These are phyloP conservation scores for Leccinum incarnatum DNA, from an alignment of 768 basidiomycete species.

Conservation along the genomic window DNA sequence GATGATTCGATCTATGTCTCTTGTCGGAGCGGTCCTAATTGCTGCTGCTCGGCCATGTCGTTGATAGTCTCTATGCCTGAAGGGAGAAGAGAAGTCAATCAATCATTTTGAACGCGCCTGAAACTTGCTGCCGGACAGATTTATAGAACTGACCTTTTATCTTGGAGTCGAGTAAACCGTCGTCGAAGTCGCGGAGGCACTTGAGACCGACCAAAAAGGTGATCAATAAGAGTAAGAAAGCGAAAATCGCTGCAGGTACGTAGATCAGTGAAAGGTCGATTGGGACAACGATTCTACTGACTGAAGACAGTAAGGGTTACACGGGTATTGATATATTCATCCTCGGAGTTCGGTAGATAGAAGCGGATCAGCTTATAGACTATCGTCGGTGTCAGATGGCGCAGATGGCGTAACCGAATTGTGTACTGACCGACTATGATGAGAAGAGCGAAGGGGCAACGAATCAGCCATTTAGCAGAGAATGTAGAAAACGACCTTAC, in stretches of 20 bases:
- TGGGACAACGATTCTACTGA: slow-evolving; percentile 34
- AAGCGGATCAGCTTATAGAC: slow-evolving; percentile 87
- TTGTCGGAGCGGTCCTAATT: slow-evolving; percentile 44
- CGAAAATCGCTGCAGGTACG: slow-evolving; percentile 55
- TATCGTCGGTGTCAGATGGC: slow-evolving; percentile 25
- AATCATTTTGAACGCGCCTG: slow-evolving; percentile 32
- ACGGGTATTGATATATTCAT: slow-evolving; percentile 66
- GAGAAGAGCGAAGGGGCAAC: neutral
- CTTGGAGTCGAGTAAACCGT: slow-evolving; percentile 73
- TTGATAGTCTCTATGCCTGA: slow-evolving; percentile 49
- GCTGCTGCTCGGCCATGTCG: slow-evolving; percentile 47
- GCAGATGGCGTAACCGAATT: neutral
- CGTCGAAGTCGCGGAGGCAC: slow-evolving; percentile 81
- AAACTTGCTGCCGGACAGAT: slow-evolving; percentile 28
- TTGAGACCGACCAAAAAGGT: slow-evolving; percentile 75
- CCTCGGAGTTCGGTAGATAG: slow-evolving; percentile 57
- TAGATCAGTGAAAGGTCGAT: neutral
- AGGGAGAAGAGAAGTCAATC: slow-evolving; percentile 29
- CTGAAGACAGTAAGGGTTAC: slow-evolving; percentile 81
- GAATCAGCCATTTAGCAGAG: slow-evolving; percentile 2
- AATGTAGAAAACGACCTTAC: slow-evolving; percentile 41
- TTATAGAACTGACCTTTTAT: slow-evolving; percentile 60
- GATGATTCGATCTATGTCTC: slow-evolving; percentile 49
- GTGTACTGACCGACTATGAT: slow-evolving; percentile 28
- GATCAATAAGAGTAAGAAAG: slow-evolving; percentile 70